Evolutionary conservation across 805 yeast genomes (phyloP).

Genomic region (Sugiyamaella boreocaroliniensis): DNA sequence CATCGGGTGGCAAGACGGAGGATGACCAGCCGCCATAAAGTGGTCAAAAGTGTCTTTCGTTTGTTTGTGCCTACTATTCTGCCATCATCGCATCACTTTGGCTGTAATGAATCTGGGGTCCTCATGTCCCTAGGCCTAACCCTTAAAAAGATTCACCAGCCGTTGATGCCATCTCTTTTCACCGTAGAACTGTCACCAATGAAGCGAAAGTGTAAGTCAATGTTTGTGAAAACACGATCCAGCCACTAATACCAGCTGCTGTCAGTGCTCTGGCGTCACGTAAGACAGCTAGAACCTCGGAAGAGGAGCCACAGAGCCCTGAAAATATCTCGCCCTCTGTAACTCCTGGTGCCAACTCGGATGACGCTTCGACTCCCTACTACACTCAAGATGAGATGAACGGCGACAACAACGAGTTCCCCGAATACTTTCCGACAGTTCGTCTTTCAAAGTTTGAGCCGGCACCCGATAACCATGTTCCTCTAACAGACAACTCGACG

Average conservation of each 20-base stretch:
- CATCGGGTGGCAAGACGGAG: too few species aligned
- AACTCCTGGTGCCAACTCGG: neutral
- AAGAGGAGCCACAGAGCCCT: neutral
- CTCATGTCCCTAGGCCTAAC: neutral
- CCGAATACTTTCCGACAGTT: neutral
- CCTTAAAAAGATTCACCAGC: neutral
- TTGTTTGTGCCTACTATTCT: too few species aligned
- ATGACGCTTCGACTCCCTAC: neutral
- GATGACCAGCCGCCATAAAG: too few species aligned
- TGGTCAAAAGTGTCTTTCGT: too few species aligned
- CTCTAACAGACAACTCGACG: neutral
- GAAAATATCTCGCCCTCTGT: neutral
- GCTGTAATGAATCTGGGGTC: neutral
- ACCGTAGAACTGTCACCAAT: neutral
- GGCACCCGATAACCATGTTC: neutral
- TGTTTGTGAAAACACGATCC: neutral
- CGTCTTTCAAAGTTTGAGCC: neutral
- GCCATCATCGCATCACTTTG: too few species aligned
- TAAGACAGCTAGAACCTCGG: neutral
- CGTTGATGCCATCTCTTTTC: neutral
- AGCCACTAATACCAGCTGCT: slow-evolving; percentile 3
- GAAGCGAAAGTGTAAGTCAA: slow-evolving; percentile 7
- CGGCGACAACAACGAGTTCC: neutral
- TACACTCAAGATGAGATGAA: neutral
- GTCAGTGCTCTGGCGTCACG: slow-evolving; percentile 7